These are phyloP conservation scores for Cordyceps farinosa DNA, from an alignment of 2,329 filamentous ascomycete genomes.

Conservation along the genomic window DNA sequence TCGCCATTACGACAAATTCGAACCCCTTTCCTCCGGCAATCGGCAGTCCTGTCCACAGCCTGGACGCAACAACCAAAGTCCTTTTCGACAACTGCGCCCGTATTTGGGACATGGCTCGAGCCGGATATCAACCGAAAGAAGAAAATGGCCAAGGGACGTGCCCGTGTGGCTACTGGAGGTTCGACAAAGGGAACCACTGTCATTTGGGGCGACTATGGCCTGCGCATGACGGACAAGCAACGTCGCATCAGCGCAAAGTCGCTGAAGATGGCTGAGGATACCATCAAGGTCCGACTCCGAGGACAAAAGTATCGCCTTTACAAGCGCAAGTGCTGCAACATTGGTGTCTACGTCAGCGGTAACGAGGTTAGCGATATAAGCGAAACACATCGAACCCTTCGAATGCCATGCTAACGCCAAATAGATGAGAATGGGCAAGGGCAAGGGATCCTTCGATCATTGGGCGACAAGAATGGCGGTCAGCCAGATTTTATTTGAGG, in stretches of 20 bases:
- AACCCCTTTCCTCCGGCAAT: constrained; percentile 30
- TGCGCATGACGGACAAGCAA: constrained; percentile 91
- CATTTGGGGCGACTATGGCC: constrained; percentile 91
- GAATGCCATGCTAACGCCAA: constrained; percentile 13
- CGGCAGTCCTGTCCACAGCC: constrained; percentile 27
- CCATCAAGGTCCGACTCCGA: constrained; percentile 82
- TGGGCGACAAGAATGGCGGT: constrained; percentile 90
- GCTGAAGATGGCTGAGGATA: constrained; percentile 87
- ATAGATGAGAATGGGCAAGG: constrained; percentile 95
- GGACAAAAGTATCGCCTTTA: constrained; percentile 92
- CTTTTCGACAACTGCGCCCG: constrained; percentile 67
- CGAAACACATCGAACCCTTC: constrained; percentile 5
- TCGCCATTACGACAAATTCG: constrained; percentile 38
- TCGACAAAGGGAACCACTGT: constrained; percentile 91
- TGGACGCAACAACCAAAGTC: constrained; percentile 40
- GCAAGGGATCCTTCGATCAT: constrained; percentile 95
- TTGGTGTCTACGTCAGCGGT: constrained; percentile 91
- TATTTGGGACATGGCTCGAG: constrained; percentile 72
- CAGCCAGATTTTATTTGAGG: constrained; percentile 86
- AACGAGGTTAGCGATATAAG: constrained; percentile 67
- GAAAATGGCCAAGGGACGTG: constrained; percentile 88
- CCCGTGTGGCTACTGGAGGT: constrained; percentile 84
- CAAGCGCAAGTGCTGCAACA: constrained; percentile 85
- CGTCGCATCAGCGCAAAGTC: constrained; percentile 83
- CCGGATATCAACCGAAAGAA: constrained; percentile 72